phyloP scores from a whole-genome alignment of 192 early-diverging fungal genomes.

The Podochytrium sp. region DNA sequence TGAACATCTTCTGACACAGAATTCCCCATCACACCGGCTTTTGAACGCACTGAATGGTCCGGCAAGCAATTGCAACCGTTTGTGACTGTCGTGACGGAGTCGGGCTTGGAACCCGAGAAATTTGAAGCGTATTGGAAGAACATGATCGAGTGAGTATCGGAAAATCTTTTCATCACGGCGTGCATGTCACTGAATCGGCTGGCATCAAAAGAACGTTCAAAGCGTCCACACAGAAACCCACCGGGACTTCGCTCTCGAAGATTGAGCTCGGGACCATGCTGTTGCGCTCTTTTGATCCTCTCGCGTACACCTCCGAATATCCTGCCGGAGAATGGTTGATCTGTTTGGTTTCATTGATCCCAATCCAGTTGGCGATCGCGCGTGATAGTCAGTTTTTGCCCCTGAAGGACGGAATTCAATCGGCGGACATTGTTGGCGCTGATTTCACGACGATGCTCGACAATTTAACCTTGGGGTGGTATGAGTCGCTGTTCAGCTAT shows the following conservation, averaged over 20 bases:
- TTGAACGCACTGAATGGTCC: neutral
- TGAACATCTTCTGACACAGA: neutral
- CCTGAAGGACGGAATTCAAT: conserved; percentile 6
- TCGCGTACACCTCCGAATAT: neutral
- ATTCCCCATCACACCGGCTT: neutral
- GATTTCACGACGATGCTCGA: neutral
- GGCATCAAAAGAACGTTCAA: neutral
- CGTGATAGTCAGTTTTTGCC: conserved; percentile 9
- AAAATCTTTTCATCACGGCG: neutral
- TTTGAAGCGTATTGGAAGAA: neutral
- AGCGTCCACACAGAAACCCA: neutral
- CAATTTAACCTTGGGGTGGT: conserved; percentile 18
- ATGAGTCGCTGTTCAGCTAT: conserved; percentile 18
- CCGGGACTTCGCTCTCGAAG: neutral
- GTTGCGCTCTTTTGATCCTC: neutral
- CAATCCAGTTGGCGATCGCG: conserved; percentile 15
- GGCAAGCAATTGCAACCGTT: neutral
- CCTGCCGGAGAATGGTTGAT: conserved; percentile 20
- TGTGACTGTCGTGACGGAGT: neutral
- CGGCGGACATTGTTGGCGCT: conserved; percentile 2
- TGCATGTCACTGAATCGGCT: no score
- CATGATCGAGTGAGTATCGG: neutral
- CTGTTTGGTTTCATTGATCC: conserved; percentile 4
- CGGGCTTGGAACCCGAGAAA: neutral
- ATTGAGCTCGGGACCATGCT: neutral